Percentiles rank a stretch among this genome's conserved stretches.
These are phyloP conservation scores for Tulasnella sp. DNA, from an alignment of 768 basidiomycete genomes.

Conservation along the genomic window DNA sequence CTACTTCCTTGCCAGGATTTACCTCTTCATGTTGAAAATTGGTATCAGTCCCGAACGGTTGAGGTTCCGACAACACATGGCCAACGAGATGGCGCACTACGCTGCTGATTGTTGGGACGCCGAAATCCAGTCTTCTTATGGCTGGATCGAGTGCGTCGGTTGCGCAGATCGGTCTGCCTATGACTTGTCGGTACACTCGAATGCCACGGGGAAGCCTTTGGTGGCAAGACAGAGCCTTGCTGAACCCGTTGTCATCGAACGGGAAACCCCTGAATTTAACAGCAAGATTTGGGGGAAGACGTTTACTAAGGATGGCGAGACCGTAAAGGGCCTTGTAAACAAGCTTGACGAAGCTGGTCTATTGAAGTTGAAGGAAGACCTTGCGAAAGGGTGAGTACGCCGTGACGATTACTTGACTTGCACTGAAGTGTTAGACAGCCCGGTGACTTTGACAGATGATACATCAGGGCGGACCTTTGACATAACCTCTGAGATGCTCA, in stretches of 20 bases:
- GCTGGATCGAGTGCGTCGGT: constrained; percentile 98
- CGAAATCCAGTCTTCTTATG: constrained; percentile 84
- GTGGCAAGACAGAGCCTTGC: constrained; percentile 78
- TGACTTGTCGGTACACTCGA: constrained; percentile 81
- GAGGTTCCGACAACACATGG: constrained; percentile 97
- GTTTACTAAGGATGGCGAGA: constrained; percentile 70
- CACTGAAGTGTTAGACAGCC: background rate
- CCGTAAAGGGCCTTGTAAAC: constrained; percentile 50
- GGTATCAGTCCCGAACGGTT: constrained; percentile 74
- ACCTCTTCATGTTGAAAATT: constrained; percentile 78
- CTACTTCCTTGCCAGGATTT: constrained; percentile 90
- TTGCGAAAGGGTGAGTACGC: constrained; percentile 54
- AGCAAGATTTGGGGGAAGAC: constrained; percentile 83
- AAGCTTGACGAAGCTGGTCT: constrained; percentile 56
- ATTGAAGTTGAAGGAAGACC: constrained; percentile 50
- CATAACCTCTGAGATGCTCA: constrained; percentile 59
- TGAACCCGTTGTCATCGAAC: constrained; percentile 73
- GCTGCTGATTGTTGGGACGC: constrained; percentile 99
- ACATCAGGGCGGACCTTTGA: constrained; percentile 56
- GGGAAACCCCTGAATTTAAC: constrained; percentile 65
- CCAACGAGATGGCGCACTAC: constrained; percentile 99
- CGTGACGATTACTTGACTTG: background rate
- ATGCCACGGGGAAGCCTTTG: constrained; percentile 70
- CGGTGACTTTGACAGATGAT: constrained; percentile 34
- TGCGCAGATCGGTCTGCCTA: constrained; percentile 98